A percentile compares a stretch with the other conserved stretches of the same genome.
Evolutionary conservation across 768 basidiomycete species (phyloP).

Genomic region (Calvatia gigantea): DNA sequence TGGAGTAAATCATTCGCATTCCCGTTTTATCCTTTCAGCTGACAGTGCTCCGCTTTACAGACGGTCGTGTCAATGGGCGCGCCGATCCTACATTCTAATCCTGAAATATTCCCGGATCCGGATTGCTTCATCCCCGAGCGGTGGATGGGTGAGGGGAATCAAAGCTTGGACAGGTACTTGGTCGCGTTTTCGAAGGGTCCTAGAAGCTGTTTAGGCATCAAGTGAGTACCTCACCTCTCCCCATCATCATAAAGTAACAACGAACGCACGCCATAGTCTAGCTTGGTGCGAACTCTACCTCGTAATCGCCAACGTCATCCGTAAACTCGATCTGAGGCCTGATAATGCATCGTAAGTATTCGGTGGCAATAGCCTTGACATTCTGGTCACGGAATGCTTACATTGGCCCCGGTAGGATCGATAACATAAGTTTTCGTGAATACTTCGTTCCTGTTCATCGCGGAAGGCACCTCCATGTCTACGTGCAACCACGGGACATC

Average conservation of each 20-base stretch:
- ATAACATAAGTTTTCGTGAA: slow-evolving; percentile 30
- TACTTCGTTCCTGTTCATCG: slow-evolving; percentile 34
- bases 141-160: slow-evolving; percentile 34
- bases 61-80: slow-evolving; percentile 39
- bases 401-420: slow-evolving; percentile 19
- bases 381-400: background rate
- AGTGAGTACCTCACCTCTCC: slow-evolving; percentile 24
- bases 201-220: slow-evolving; percentile 41
- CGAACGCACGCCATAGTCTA: slow-evolving; percentile 18
- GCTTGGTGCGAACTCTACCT: slow-evolving; percentile 31
- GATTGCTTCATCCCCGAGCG: slow-evolving; percentile 36
- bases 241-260: background rate
- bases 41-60: slow-evolving; percentile 20
- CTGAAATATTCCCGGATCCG: slow-evolving; percentile 39
- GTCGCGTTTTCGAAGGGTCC: slow-evolving; percentile 44
- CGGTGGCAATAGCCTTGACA: background rate
- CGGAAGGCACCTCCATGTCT: slow-evolving; percentile 28
- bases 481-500: slow-evolving; percentile 16
- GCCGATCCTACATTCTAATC: slow-evolving; percentile 35
- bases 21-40: background rate
- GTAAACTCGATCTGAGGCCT: slow-evolving; percentile 24
- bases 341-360: slow-evolving; percentile 14
- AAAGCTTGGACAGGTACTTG: slow-evolving; percentile 37
- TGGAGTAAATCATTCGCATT: slow-evolving; percentile 25
- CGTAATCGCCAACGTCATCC: slow-evolving; percentile 29